phyloP scores from a whole-genome alignment of 2,329 filamentous ascomycete species.

The Neofusicoccum kwambonambiense region DNA sequence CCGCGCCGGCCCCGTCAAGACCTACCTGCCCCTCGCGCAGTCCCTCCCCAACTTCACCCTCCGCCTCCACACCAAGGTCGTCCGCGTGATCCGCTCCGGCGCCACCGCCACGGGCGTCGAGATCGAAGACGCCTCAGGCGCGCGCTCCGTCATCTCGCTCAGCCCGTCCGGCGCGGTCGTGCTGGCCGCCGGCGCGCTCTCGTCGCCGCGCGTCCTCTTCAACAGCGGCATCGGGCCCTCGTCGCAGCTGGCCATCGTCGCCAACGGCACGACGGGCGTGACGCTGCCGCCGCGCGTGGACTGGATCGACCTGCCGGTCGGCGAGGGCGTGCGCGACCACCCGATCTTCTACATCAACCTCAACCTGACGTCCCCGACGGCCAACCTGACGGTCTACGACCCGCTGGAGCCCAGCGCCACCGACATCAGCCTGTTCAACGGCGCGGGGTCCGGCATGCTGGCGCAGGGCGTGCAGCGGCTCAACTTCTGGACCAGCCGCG shows the following conservation, averaged over 20 bases:
- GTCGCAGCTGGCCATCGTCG: slow-evolving; percentile 45
- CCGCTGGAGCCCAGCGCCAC: slow-evolving; percentile 29
- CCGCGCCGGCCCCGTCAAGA: slow-evolving; percentile 67
- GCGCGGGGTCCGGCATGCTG: slow-evolving; percentile 40
- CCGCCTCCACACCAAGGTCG: slow-evolving; percentile 65
- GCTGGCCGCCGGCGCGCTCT: slow-evolving; percentile 66
- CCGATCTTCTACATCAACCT: slow-evolving; percentile 33
- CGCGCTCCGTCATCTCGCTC: slow-evolving; percentile 59
- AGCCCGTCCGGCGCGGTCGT: slow-evolving; percentile 64
- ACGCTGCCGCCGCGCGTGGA: slow-evolving; percentile 44
- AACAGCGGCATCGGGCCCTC: slow-evolving; percentile 67
- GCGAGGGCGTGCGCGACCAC: slow-evolving; percentile 51
- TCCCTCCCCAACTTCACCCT: slow-evolving; percentile 64
- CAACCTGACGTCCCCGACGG: slow-evolving; percentile 25
- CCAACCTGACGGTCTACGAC: slow-evolving; percentile 24
- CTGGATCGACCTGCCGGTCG: slow-evolving; percentile 53
- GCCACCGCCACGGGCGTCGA: slow-evolving; percentile 66
- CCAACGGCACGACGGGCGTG: slow-evolving; percentile 39
- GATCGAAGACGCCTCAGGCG: slow-evolving; percentile 61
- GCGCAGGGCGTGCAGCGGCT: slow-evolving; percentile 48
- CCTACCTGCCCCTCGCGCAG: slow-evolving; percentile 65
- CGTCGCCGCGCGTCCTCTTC: slow-evolving; percentile 67
- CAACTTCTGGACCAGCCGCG: slow-evolving; percentile 46
- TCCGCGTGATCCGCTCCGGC: slow-evolving; percentile 64
- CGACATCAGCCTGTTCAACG: slow-evolving; percentile 30